Conservation (phyloP, 495 filamentous ascomycete species). For the Immersiella caudata region DNA sequence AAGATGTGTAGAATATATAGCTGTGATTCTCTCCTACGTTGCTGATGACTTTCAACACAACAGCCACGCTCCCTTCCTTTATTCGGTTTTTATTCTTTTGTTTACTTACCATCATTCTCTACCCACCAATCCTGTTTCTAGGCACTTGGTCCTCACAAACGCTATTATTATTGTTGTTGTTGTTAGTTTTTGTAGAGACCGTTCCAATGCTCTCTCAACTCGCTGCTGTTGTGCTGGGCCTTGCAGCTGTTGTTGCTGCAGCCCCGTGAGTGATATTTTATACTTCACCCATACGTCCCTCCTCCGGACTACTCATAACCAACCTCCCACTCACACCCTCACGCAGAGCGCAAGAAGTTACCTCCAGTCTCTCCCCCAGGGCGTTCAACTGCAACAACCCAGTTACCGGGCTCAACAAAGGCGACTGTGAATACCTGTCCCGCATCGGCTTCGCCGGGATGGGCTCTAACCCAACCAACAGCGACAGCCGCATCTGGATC, state of each 20-base stretch:
- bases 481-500: conserved; percentile 21
- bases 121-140: not conserved
- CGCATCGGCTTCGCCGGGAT: conserved; percentile 16
- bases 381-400: conserved; percentile 13
- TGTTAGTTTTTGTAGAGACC: not conserved
- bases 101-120: not conserved
- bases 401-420: conserved; percentile 4
- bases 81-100: not conserved
- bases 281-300: no score
- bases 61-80: not conserved
- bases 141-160: not conserved
- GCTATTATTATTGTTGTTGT: not conserved
- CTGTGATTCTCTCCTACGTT: no score
- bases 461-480: conserved; percentile 16
- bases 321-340: not conserved
- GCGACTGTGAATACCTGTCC: conserved; percentile 16
- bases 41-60: no score
- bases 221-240: not conserved
- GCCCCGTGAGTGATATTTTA: not conserved
- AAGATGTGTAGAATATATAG: no score
- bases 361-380: not conserved
- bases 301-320: no score
- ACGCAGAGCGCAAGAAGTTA: not conserved
- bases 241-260: not conserved
- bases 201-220: not conserved